A percentile compares a stretch with the other conserved stretches of the same genome.
These are phyloP conservation scores for Fraxinus albicans DNA, from an alignment of 305 asterid species.

Conservation along the genomic window DNA sequence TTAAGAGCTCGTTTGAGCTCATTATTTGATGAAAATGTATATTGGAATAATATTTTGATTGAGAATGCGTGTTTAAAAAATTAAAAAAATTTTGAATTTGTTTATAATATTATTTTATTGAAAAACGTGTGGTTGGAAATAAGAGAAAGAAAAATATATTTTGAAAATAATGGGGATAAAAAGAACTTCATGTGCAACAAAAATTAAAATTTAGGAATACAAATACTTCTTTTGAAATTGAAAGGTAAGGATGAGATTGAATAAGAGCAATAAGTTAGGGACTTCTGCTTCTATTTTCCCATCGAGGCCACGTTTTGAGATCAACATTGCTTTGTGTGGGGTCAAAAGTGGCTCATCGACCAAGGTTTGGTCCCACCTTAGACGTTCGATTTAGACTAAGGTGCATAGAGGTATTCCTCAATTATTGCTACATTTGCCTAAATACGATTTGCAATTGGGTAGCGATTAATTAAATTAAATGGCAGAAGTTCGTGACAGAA, in stretches of 20 bases:
- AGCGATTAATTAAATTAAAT: neutral
- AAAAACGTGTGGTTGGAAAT: too few species aligned
- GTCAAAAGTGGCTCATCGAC: constrained; percentile 20
- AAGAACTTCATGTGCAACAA: neutral
- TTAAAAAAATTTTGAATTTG: too few species aligned
- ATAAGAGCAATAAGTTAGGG: neutral
- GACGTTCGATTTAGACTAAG: neutral
- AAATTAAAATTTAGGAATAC: neutral
- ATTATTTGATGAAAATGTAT: too few species aligned
- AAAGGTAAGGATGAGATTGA: neutral
- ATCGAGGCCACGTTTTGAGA: neutral
- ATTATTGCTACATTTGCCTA: neutral
- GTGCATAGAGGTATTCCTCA: neutral
- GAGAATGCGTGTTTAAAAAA: too few species aligned
- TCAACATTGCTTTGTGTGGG: neutral
- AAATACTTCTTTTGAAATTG: neutral
- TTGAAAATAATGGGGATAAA: neutral
- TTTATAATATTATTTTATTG: too few species aligned
- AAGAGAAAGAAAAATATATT: too few species aligned
- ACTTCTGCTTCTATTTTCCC: neutral
- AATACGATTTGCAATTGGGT: neutral
- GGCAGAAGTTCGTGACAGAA: neutral
- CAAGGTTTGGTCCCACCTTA: constrained; percentile 17
- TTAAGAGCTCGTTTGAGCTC: too few species aligned
- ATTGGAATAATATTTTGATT: too few species aligned